Evolutionary conservation across 345 rosid genomes (phyloP).

Genomic region (Rhodamnia rubescens): DNA sequence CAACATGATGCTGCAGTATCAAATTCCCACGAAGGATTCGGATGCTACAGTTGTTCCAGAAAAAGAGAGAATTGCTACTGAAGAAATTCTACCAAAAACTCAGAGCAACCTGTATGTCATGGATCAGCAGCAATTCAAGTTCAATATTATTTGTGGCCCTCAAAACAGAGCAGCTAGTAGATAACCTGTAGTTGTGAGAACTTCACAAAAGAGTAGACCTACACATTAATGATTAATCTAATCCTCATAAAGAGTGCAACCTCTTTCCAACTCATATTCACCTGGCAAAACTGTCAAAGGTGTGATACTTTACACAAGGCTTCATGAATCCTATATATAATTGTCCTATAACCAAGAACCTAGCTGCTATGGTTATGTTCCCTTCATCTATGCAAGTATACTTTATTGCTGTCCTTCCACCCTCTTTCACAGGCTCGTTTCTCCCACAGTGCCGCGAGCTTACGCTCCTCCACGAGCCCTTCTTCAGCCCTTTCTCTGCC

Average conservation of each 20-base stretch:
- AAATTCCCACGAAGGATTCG: background rate
- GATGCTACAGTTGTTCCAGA: background rate
- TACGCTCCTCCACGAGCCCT: slow-evolving; percentile 18
- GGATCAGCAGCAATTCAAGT: background rate
- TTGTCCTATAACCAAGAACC: background rate
- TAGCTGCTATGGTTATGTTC: background rate
- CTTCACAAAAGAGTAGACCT: background rate
- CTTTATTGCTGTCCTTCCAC: background rate
- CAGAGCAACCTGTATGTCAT: background rate
- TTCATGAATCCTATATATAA: background rate
- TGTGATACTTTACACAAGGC: background rate
- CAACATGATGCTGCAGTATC: background rate
- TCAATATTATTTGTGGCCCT: background rate
- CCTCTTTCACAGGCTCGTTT: background rate
- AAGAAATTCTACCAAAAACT: background rate
- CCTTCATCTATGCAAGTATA: background rate
- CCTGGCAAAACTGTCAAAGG: background rate
- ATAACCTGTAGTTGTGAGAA: background rate
- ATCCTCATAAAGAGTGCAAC: background rate
- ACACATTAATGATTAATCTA: background rate
- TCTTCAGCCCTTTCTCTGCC: slow-evolving; percentile 30
- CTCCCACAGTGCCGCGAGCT: slow-evolving; percentile 25
- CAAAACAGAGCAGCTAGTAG: background rate
- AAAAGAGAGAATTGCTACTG: background rate
- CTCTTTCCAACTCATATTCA: background rate